A percentile compares a stretch with the other conserved stretches of the same genome.
Evolutionary conservation across 352 stramenopile genomes (phyloP).

Genomic region (Pythium coloratum): DNA sequence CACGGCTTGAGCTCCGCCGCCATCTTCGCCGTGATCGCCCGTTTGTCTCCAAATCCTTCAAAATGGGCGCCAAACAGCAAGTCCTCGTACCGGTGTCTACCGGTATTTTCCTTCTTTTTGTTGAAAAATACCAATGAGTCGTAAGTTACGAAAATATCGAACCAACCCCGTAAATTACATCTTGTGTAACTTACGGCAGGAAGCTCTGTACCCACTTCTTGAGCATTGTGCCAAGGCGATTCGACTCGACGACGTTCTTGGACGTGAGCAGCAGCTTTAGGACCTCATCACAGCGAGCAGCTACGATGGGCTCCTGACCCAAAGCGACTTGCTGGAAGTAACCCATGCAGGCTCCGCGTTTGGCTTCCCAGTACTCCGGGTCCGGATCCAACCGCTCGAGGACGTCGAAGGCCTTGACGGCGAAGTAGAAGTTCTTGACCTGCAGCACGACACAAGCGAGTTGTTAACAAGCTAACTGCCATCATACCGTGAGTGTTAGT

Average conservation of each 20-base stretch:
- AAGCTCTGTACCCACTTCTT: conserved; percentile 41
- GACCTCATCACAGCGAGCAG: conserved; percentile 45
- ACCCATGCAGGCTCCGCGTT: conserved; percentile 64
- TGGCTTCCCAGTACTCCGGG: conserved; percentile 76
- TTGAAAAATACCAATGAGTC: background rate
- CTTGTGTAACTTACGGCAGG: background rate
- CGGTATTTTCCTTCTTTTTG: background rate
- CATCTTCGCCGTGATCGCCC: background rate
- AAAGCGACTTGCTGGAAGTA: conserved; percentile 60
- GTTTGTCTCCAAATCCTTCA: background rate
- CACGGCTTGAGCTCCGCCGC: conserved; percentile 31
- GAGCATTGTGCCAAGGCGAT: conserved; percentile 41
- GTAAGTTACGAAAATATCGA: background rate
- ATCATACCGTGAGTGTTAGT: no score
- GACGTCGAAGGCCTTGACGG: conserved; percentile 73
- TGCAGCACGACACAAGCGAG: background rate
- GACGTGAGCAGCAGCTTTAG: conserved; percentile 50
- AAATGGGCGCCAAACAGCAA: conserved; percentile 10
- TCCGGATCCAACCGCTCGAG: conserved; percentile 70
- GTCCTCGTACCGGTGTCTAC: background rate
- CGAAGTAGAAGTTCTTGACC: conserved; percentile 54
- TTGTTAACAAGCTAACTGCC: no score
- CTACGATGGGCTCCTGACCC: conserved; percentile 28
- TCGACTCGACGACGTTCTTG: conserved; percentile 56
- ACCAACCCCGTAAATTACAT: background rate